These are phyloP conservation scores for Cryptococcus sp. DNA, from an alignment of 1,284 basidiomycete genomes.

Conservation along the genomic window DNA sequence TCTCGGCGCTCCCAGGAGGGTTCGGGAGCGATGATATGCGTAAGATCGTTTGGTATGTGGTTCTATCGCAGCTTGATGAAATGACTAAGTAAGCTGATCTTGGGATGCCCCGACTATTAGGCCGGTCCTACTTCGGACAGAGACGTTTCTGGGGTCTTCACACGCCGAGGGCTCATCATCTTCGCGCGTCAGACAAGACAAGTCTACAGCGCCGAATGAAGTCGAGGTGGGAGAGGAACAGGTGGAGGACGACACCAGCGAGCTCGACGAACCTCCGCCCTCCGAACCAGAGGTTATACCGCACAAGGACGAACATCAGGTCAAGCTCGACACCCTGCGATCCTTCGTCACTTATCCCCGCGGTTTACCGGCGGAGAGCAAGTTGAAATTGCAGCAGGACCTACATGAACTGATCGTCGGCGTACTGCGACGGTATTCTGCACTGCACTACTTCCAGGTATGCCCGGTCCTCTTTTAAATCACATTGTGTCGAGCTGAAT, in stretches of 20 bases:
- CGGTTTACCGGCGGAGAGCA: conserved; percentile 55
- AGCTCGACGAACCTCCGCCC: too few species aligned
- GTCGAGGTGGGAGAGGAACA: too few species aligned
- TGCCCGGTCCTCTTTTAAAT: conserved; percentile 17
- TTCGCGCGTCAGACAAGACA: neutral
- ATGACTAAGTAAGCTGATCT: conserved; percentile 6
- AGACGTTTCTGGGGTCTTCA: neutral
- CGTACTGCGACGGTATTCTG: conserved; percentile 70
- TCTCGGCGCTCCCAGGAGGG: conserved; percentile 48
- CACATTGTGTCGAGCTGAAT: neutral
- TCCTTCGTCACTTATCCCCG: conserved; percentile 86
- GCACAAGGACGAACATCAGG: conserved; percentile 80
- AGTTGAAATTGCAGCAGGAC: conserved; percentile 63
- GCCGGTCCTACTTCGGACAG: conserved; percentile 30
- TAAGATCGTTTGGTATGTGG: conserved; percentile 43
- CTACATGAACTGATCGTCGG: conserved; percentile 73
- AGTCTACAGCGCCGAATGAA: too few species aligned
- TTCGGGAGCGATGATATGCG: conserved; percentile 43
- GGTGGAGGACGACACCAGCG: too few species aligned
- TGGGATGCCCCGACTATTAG: conserved; percentile 10
- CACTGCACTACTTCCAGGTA: conserved; percentile 82
- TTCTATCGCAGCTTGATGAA: too few species aligned
- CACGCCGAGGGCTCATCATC: neutral
- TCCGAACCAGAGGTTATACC: conserved; percentile 21
- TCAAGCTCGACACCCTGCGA: conserved; percentile 79